These are phyloP conservation scores for Bassia scoparia DNA, from an alignment of 148 eudicot species.

Conservation along the genomic window DNA sequence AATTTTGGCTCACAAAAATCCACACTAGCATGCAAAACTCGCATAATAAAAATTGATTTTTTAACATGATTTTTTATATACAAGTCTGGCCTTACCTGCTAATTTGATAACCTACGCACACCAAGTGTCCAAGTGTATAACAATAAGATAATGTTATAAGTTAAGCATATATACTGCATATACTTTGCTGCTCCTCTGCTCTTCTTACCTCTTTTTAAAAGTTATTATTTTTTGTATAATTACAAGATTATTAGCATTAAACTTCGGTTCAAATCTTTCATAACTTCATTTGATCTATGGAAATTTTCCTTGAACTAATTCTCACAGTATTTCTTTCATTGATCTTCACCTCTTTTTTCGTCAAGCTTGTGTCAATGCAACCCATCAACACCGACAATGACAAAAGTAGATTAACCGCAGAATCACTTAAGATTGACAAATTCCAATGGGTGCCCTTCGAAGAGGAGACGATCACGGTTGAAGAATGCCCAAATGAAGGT, in stretches of 20 bases:
- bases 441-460: conserved; percentile 24
- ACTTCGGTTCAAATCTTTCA: neutral
- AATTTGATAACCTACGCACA: too few relatives aligned
- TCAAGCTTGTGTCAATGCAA: conserved; percentile 24
- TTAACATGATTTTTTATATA: too few relatives aligned
- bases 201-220: neutral
- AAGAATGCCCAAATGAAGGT: conserved; percentile 14
- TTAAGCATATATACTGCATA: conserved; percentile 26
- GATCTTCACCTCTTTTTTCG: conserved; percentile 22
- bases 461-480: conserved; percentile 23
- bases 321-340: conserved; percentile 29
- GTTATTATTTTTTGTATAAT: neutral
- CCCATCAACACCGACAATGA: conserved; percentile 6
- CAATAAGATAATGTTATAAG: neutral
- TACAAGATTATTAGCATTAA: conserved; percentile 8
- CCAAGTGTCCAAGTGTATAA: conserved; percentile 5
- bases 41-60: too few relatives aligned
- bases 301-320: conserved; percentile 26
- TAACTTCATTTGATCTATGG: conserved; percentile 18
- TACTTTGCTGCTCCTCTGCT: conserved; percentile 33
- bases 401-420: neutral
- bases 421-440: conserved; percentile 16
- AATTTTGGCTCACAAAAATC: too few relatives aligned
- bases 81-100: too few relatives aligned
- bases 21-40: too few relatives aligned